Evolutionary conservation across 768 basidiomycete genomes (phyloP).

Genomic region (Trametes meyenii): DNA sequence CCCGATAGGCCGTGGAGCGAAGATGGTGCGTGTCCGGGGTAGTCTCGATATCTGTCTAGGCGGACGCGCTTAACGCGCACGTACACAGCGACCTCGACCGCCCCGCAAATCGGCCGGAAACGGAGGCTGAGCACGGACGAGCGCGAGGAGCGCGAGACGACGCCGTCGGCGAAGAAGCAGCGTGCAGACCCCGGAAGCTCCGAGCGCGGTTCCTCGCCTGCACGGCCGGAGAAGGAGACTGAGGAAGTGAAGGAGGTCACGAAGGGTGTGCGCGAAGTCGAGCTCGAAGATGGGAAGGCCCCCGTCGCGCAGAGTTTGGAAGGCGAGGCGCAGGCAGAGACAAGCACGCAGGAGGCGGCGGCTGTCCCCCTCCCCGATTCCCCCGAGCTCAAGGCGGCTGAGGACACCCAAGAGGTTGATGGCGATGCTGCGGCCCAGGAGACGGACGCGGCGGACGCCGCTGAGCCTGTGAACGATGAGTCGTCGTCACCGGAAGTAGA

Average conservation of each 20-base stretch:
- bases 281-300: conserved; percentile 47
- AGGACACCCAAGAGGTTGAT: conserved; percentile 6
- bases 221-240: conserved; percentile 34
- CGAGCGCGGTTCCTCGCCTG: conserved; percentile 24
- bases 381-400: conserved; percentile 30
- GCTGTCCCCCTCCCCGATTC: conserved; percentile 44
- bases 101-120: conserved; percentile 68
- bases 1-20: conserved; percentile 78
- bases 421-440: conserved; percentile 1
- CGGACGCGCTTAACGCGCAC: conserved; percentile 24
- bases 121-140: conserved; percentile 58
- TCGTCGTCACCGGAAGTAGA: background rate
- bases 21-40: conserved; percentile 56
- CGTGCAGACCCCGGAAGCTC: conserved; percentile 45
- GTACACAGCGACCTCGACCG: conserved; percentile 68
- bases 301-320: background rate
- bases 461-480: background rate
- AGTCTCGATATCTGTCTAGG: conserved; percentile 28
- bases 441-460: background rate
- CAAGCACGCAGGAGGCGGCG: conserved; percentile 30
- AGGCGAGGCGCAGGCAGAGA: background rate
- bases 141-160: conserved; percentile 44
- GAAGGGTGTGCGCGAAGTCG: conserved; percentile 68
- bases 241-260: conserved; percentile 71
- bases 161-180: conserved; percentile 42